Percentiles rank a stretch among this genome's conserved stretches.
These are phyloP conservation scores for Aegilops longissima DNA, from an alignment of 176 grass and related monocot species.

Conservation along the genomic window DNA sequence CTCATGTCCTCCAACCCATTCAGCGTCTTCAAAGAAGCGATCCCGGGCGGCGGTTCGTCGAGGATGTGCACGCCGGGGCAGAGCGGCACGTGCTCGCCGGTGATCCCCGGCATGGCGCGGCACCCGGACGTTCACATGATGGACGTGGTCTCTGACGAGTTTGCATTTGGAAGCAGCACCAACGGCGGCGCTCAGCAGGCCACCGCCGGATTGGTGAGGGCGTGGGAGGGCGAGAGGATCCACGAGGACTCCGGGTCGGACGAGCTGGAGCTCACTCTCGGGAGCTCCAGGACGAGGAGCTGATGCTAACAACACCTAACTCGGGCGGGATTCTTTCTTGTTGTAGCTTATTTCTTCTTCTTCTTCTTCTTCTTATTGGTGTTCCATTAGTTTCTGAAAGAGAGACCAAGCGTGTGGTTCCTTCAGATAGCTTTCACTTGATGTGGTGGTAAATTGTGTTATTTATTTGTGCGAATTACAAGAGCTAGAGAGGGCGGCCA, in stretches of 20 bases:
- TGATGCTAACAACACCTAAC: conserved; percentile 36
- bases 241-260: conserved; percentile 82
- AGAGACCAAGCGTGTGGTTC: conserved; percentile 37
- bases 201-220: conserved; percentile 45
- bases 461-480: conserved; percentile 38
- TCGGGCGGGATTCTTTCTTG: conserved; percentile 15
- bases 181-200: conserved; percentile 36
- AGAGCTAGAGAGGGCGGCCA: neutral
- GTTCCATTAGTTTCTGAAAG: conserved; percentile 40
- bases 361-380: neutral
- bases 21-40: conserved; percentile 53
- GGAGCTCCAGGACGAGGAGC: conserved; percentile 48
- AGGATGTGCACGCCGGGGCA: conserved; percentile 79
- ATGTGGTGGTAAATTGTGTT: conserved; percentile 39
- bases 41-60: conserved; percentile 18
- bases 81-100: conserved; percentile 80
- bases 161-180: conserved; percentile 74
- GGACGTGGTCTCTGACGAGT: conserved; percentile 60
- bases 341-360: conserved; percentile 22
- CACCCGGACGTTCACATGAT: conserved; percentile 58
- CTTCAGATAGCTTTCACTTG: conserved; percentile 38
- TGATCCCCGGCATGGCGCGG: conserved; percentile 30
- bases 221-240: conserved; percentile 95
- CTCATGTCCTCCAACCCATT: conserved; percentile 85
- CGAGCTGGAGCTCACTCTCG: conserved; percentile 88